phyloP scores from a whole-genome alignment of 2,329 filamentous ascomycete species.

The Diaporthe vexans region DNA sequence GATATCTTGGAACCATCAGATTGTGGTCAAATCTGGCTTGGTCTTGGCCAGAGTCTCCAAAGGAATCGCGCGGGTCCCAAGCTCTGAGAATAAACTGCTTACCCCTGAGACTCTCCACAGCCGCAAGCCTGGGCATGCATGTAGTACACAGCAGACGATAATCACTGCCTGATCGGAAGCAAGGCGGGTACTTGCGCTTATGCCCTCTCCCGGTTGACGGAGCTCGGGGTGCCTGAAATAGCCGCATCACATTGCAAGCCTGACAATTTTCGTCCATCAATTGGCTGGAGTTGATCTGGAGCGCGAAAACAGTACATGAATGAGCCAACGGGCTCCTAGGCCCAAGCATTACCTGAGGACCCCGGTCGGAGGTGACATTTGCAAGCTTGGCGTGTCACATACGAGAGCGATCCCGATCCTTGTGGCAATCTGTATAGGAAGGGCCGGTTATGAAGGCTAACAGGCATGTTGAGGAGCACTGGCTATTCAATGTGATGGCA shows the following conservation, averaged over 20 bases:
- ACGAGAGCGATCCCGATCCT: neutral
- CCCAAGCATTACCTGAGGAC: neutral
- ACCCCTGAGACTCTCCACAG: neutral
- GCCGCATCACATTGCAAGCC: constrained; percentile 7
- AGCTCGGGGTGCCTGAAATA: neutral
- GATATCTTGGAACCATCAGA: neutral
- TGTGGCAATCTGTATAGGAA: neutral
- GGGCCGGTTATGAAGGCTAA: neutral
- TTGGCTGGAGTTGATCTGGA: neutral
- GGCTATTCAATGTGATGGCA: too few species aligned
- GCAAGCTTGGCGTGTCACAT: constrained; percentile 1
- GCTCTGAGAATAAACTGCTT: neutral
- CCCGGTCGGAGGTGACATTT: neutral
- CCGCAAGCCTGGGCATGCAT: neutral
- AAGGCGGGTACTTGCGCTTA: constrained; percentile 29
- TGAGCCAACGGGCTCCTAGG: neutral
- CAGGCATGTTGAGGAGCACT: neutral
- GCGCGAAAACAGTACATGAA: neutral
- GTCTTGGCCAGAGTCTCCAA: neutral
- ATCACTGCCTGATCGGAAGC: neutral
- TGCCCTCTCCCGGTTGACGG: neutral
- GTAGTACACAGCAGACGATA: neutral
- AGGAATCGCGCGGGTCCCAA: neutral
- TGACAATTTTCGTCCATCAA: neutral
- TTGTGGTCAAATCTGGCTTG: neutral